Percentiles rank a stretch among this genome's conserved stretches.
Conservation (phyloP, 495 filamentous ascomycete species). For the Gamarada debralockiae region DNA sequence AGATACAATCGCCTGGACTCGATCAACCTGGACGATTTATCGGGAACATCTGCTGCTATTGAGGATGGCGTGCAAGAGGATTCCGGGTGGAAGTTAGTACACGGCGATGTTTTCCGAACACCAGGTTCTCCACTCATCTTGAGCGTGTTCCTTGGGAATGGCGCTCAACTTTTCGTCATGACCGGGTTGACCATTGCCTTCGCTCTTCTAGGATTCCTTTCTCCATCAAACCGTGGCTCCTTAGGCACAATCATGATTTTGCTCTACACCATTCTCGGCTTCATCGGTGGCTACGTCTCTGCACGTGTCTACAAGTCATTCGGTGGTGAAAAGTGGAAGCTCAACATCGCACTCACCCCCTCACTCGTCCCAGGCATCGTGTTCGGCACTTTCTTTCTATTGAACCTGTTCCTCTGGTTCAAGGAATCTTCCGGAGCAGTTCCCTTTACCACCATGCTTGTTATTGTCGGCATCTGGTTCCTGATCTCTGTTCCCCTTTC, state of each 20-base stretch:
- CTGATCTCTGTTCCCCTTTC: slow-evolving; percentile 90
- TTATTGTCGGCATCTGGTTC: slow-evolving; percentile 93
- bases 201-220: slow-evolving; percentile 90
- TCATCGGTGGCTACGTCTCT: slow-evolving; percentile 89
- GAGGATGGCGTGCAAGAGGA: slow-evolving; percentile 97
- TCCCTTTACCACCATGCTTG: slow-evolving; percentile 93
- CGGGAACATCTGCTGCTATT: slow-evolving; percentile 62
- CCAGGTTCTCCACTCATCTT: slow-evolving; percentile 79
- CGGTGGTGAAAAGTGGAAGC: slow-evolving; percentile 88
- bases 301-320: slow-evolving; percentile 88
- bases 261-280: slow-evolving; percentile 88
- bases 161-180: slow-evolving; percentile 97
- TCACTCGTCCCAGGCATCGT: slow-evolving; percentile 81
- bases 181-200: slow-evolving; percentile 90
- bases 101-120: slow-evolving; percentile 93
- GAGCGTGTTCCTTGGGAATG: slow-evolving; percentile 86
- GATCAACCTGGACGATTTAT: slow-evolving; percentile 79
- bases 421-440: slow-evolving; percentile 88
- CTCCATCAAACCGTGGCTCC: slow-evolving; percentile 89
- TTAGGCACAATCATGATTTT: slow-evolving; percentile 88
- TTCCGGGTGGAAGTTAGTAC: slow-evolving; percentile 97
- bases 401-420: slow-evolving; percentile 95
- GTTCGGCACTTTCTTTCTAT: slow-evolving; percentile 84
- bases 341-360: slow-evolving; percentile 85
- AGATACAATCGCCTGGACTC: slow-evolving; percentile 91